These are phyloP conservation scores for Leishmania aethiopica DNA, from an alignment of 208 protist species.

Conservation along the genomic window DNA sequence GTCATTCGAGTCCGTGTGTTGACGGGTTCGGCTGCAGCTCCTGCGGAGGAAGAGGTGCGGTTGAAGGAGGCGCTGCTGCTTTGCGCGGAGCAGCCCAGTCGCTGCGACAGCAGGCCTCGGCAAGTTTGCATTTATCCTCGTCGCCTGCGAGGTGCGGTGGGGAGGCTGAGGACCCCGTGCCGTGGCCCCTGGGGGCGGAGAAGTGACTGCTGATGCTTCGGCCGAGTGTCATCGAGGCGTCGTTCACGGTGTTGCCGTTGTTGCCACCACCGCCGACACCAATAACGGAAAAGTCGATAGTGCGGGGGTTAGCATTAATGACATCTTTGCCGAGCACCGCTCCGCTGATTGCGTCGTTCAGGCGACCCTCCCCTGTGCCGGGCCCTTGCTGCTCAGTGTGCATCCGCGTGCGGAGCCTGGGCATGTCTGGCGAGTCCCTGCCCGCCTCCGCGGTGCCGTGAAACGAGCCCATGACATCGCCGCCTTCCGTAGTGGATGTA, in stretches of 20 bases:
- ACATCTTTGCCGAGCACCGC: background rate
- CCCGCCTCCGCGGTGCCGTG: background rate
- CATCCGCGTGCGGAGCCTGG: background rate
- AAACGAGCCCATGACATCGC: background rate
- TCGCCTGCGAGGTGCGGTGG: conserved; percentile 16
- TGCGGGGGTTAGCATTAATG: background rate
- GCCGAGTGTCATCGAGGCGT: conserved; percentile 4
- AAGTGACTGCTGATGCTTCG: conserved; percentile 21
- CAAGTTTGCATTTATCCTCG: conserved; percentile 23
- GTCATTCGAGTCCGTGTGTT: background rate
- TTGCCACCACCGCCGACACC: background rate
- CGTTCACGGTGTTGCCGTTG: conserved; percentile 15
- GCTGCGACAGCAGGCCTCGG: conserved; percentile 5
- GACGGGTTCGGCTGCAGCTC: background rate
- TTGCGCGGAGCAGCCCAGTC: background rate
- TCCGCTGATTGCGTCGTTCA: background rate
- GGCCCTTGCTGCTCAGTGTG: background rate
- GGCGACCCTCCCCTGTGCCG: background rate
- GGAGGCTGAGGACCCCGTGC: background rate
- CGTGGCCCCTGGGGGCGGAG: conserved; percentile 5
- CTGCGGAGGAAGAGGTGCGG: background rate
- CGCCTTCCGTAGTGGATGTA: background rate
- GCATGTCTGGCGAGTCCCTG: background rate
- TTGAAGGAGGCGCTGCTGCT: conserved; percentile 7
- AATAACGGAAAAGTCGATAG: background rate